Evolutionary conservation across 2,329 filamentous ascomycete genomes (phyloP), one percentile per base, ranked within the genome.

Genomic region (Aplosporella prunicola): DNA sequence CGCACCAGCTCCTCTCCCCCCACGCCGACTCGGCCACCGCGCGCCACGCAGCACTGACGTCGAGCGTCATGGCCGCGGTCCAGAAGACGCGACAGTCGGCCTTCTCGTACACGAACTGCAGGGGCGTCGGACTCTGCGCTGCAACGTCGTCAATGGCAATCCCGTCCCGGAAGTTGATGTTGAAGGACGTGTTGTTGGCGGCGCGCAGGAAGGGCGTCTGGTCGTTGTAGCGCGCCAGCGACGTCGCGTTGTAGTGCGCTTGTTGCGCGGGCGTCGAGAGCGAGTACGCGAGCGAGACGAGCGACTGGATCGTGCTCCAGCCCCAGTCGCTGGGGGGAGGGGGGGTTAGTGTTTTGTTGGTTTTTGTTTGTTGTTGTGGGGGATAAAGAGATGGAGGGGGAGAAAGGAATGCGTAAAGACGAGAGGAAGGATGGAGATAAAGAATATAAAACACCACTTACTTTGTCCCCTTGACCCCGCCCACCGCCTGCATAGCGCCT

Each of bases 1-100:
- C 29, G 39, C 58, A 61, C 39, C 52, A 48, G 41, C 36, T 53
- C 41, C 47, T 45, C 0, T 40, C 48, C 11, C 52, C 55, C 53
- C 55, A 60, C 6, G 56, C 44, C 10, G 52, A 48, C 28, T 61
- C 57, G 11, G 54, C 56, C 27, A 50, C 56, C 8, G 62, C 61
- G 36, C 63, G 63, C 77, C 77, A 80, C 17, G 74, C 60, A 6
- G 60, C 64, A 2, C 63, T 64, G 2, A 71, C 63, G 42, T 76
- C 64, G 9, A 64, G 57, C 11, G 74, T 57, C 58, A 76, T 79
- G 6, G 65, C 58, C 32, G 65, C 56, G 0, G 77, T 81, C 44
- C 72, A 79, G 47, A 72, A 74, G 16, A 80, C 58, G 3, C 74
- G 64, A 49, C 77, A 81, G 47, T 80, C 72, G 0, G 78, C 68